Conservation (phyloP, 805 yeast genomes). For the Pichia kluyveri region DNA sequence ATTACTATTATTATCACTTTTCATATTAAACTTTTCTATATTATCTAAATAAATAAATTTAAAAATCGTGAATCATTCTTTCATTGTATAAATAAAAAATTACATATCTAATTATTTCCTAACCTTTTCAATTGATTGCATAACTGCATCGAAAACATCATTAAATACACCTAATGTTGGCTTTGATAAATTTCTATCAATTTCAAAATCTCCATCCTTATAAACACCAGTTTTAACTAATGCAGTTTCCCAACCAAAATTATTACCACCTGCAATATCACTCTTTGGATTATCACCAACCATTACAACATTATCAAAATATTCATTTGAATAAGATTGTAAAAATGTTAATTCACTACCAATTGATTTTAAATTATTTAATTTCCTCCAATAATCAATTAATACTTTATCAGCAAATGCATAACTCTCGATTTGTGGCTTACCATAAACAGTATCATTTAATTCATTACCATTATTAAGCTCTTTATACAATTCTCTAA, state of each 20-base stretch:
- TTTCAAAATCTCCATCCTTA: conserved; percentile 43
- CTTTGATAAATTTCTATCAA: conserved; percentile 22
- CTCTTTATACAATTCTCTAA: conserved; percentile 47
- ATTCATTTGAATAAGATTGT: conserved; percentile 10
- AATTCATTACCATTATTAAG: conserved; percentile 33
- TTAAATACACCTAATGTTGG: conserved; percentile 43
- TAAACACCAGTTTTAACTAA: conserved; percentile 86
- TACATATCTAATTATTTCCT: too few relatives aligned
- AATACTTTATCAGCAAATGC: conserved; percentile 72
- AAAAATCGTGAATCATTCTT: too few relatives aligned
- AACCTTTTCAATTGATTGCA: conserved; percentile 9
- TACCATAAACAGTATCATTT: conserved; percentile 58
- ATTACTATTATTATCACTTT: too few relatives aligned
- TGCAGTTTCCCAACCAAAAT: conserved; percentile 81
- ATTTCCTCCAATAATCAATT: conserved; percentile 37
- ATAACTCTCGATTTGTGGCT: conserved; percentile 70
- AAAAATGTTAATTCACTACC: conserved; percentile 11
- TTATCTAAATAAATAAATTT: too few relatives aligned
- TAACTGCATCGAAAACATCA: conserved; percentile 38
- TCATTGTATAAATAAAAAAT: too few relatives aligned
- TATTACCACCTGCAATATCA: conserved; percentile 84
- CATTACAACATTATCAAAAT: conserved; percentile 68
- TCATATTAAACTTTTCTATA: too few relatives aligned
- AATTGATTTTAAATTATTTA: conserved; percentile 5
- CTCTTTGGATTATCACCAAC: conserved; percentile 95